Conservation (phyloP, 176 grass and related monocot species). For the Musa schizocarpa region DNA sequence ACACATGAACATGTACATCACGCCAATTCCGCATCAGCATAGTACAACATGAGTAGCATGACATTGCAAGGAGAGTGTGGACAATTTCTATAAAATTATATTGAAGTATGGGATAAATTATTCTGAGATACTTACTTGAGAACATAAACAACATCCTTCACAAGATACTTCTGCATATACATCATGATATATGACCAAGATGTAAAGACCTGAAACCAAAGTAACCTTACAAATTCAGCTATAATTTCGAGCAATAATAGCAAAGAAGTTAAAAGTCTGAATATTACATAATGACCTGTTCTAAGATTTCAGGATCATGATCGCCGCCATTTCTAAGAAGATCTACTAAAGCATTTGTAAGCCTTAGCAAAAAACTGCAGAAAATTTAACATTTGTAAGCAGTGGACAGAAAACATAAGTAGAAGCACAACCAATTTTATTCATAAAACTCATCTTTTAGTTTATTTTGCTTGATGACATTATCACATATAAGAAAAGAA, state of each 20-base stretch:
- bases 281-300: slow-evolving; percentile 52
- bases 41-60: too few species aligned
- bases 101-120: not conserved
- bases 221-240: not conserved
- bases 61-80: too few species aligned
- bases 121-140: slow-evolving; percentile 54
- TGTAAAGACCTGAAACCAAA: slow-evolving; percentile 72
- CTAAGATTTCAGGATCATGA: slow-evolving; percentile 75
- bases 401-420: not conserved
- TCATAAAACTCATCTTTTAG: not conserved
- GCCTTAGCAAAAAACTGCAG: slow-evolving; percentile 58
- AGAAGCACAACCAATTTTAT: not conserved
- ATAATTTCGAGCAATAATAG: not conserved
- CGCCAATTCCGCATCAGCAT: too few species aligned
- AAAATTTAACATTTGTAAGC: not conserved
- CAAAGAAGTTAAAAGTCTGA: slow-evolving; percentile 3
- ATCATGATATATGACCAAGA: slow-evolving; percentile 97
- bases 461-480: not conserved
- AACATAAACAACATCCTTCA: slow-evolving; percentile 61
- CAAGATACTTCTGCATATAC: slow-evolving; percentile 96
- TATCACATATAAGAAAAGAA: not conserved
- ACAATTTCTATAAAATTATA: too few species aligned
- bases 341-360: slow-evolving; percentile 41
- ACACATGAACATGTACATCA: not conserved
- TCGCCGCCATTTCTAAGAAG: slow-evolving; percentile 69